These are phyloP conservation scores for Heliosperma pusillum DNA, from an alignment of 148 eudicot genomes.

Conservation along the genomic window DNA sequence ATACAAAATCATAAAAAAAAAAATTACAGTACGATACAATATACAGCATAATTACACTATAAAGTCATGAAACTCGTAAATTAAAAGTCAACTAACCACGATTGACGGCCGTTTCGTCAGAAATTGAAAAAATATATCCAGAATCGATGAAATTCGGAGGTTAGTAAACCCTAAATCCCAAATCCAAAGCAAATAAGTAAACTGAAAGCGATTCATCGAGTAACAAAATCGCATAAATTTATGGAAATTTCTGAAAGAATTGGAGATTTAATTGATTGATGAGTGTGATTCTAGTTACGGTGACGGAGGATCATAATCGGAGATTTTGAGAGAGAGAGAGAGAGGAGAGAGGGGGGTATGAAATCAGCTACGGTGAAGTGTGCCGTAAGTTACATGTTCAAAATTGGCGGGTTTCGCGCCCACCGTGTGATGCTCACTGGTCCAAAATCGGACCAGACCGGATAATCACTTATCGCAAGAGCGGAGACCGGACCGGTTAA, in stretches of 20 bases:
- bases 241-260: neutral
- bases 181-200: neutral
- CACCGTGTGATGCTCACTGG: too few species aligned
- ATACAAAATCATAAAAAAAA: too few species aligned
- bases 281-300: neutral
- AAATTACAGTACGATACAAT: too few species aligned
- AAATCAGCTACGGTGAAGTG: neutral
- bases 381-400: neutral
- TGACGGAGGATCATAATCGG: neutral
- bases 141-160: too few species aligned
- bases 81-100: conserved; percentile 15
- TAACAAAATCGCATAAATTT: neutral
- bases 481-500: too few species aligned
- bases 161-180: neutral
- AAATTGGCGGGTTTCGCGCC: conserved; percentile 9
- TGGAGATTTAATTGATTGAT: too few species aligned
- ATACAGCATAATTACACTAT: neutral
- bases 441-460: too few species aligned
- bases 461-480: too few species aligned
- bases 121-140: too few species aligned
- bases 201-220: conserved; percentile 5
- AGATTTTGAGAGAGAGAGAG: neutral
- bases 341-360: too few species aligned
- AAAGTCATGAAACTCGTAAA: neutral
- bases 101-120: neutral